These are phyloP conservation scores for Termitomyces sp. DNA, from an alignment of 768 basidiomycete genomes.

Conservation along the genomic window DNA sequence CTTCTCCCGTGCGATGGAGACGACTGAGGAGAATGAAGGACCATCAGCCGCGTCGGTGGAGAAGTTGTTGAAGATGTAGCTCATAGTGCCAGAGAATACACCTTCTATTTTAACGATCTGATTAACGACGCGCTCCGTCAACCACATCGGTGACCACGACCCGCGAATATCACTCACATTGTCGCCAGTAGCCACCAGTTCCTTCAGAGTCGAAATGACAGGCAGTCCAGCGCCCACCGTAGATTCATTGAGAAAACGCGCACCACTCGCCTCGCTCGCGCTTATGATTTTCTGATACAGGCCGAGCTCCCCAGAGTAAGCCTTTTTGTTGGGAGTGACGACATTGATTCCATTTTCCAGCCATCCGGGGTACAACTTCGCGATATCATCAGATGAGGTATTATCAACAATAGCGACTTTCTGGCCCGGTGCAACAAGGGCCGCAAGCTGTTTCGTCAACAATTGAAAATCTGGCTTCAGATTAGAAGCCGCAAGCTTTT, in stretches of 20 bases:
- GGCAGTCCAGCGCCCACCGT: conserved; percentile 97
- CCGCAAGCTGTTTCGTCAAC: conserved; percentile 39
- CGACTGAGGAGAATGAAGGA: conserved; percentile 83
- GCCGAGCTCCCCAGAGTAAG: conserved; percentile 65
- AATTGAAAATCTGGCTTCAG: conserved; percentile 44
- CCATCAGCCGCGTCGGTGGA: conserved; percentile 64
- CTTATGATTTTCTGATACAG: conserved; percentile 66
- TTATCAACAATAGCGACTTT: conserved; percentile 82
- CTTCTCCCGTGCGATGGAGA: conserved; percentile 80
- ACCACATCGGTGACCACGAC: not conserved
- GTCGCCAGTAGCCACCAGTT: conserved; percentile 89
- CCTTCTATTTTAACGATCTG: conserved; percentile 91
- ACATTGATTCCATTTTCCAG: conserved; percentile 76
- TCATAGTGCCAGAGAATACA: conserved; percentile 95
- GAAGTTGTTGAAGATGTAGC: conserved; percentile 98
- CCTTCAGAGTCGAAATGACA: conserved; percentile 86
- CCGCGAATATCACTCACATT: conserved; percentile 42
- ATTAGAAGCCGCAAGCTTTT: conserved; percentile 27
- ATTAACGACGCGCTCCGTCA: not conserved
- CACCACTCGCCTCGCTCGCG: conserved; percentile 52
- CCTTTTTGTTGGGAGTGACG: conserved; percentile 98
- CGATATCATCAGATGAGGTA: conserved; percentile 81
- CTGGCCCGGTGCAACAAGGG: conserved; percentile 39
- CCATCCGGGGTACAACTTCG: conserved; percentile 75
- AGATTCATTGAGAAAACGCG: conserved; percentile 77